Evolutionary conservation across 169 alveolate genomes (phyloP).

Genomic region (Babesia ovata): DNA sequence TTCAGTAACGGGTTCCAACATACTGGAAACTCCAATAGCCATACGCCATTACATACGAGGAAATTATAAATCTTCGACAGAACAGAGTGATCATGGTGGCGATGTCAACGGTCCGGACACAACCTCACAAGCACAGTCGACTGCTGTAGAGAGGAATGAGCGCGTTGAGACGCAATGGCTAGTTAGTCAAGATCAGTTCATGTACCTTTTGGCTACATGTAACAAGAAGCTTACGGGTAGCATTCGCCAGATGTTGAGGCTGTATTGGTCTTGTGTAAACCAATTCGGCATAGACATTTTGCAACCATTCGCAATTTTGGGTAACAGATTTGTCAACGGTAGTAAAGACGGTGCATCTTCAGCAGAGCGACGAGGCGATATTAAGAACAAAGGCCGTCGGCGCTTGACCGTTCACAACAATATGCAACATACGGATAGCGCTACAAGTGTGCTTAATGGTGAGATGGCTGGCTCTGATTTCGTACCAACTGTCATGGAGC

Average conservation of each 20-base stretch:
- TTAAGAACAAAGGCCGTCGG: no score
- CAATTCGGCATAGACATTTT: conserved; percentile 3
- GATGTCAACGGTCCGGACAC: background rate
- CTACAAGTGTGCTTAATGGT: no score
- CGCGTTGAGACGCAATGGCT: conserved; percentile 36
- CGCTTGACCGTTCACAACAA: no score
- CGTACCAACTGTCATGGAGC: no score
- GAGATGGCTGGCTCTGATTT: no score
- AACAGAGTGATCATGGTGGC: background rate
- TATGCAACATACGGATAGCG: no score
- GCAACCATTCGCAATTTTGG: background rate
- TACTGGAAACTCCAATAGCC: conserved; percentile 58
- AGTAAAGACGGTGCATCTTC: no score
- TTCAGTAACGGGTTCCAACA: conserved; percentile 68
- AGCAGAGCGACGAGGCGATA: no score
- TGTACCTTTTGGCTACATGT: conserved; percentile 36
- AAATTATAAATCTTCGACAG: background rate
- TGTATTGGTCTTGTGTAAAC: conserved; percentile 39
- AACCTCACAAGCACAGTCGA: background rate
- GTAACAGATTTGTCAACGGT: no score
- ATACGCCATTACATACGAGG: conserved; percentile 8
- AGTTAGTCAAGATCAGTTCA: conserved; percentile 20
- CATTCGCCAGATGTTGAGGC: conserved; percentile 40
- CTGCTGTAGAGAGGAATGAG: background rate
- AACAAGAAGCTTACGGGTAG: conserved; percentile 48